A percentile compares a stretch with the other conserved stretches of the same genome.
Conservation (phyloP, 345 rosid genomes). For the Alliaria petiolata region DNA sequence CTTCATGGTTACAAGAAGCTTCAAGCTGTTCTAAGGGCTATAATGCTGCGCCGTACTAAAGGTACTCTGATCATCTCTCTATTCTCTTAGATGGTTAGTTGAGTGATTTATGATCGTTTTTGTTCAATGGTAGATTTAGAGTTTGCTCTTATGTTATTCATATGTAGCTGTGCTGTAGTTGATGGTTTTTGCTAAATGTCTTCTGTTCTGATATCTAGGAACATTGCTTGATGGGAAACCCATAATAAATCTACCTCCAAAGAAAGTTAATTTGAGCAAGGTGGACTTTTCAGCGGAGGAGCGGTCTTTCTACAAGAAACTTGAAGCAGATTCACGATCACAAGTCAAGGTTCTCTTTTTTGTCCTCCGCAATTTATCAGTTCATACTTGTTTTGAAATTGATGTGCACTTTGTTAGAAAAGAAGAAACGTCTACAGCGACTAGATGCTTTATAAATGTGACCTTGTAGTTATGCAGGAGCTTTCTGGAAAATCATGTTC, state of each 20-base stretch:
- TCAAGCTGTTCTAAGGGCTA: slow-evolving; percentile 81
- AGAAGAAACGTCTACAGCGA: not conserved
- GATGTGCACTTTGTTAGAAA: slow-evolving; percentile 12
- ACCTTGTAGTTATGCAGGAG: no score
- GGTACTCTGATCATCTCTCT: slow-evolving; percentile 42
- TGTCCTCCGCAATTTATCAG: not conserved
- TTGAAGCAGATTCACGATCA: slow-evolving; percentile 77
- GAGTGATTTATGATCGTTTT: slow-evolving; percentile 17
- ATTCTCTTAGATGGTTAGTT: not conserved
- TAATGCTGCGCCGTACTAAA: slow-evolving; percentile 98
- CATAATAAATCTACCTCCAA: slow-evolving; percentile 79
- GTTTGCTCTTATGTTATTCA: not conserved
- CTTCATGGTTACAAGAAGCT: slow-evolving; percentile 85
- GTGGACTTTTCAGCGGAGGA: slow-evolving; percentile 83
- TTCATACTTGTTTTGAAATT: not conserved
- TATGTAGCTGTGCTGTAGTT: not conserved
- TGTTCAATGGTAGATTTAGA: not conserved
- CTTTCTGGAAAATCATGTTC: slow-evolving; percentile 15
- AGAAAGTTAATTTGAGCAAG: slow-evolving; percentile 51
- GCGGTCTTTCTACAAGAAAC: slow-evolving; percentile 73
- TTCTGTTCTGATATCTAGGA: slow-evolving; percentile 44
- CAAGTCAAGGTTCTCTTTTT: slow-evolving; percentile 66
- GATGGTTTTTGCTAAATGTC: slow-evolving; percentile 24
- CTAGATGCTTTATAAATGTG: not conserved
- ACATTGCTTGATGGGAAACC: slow-evolving; percentile 86